Base-by-base conservation (phyloP, 1,284 basidiomycete genomes). In the Ganoderma multipileum region DNA sequence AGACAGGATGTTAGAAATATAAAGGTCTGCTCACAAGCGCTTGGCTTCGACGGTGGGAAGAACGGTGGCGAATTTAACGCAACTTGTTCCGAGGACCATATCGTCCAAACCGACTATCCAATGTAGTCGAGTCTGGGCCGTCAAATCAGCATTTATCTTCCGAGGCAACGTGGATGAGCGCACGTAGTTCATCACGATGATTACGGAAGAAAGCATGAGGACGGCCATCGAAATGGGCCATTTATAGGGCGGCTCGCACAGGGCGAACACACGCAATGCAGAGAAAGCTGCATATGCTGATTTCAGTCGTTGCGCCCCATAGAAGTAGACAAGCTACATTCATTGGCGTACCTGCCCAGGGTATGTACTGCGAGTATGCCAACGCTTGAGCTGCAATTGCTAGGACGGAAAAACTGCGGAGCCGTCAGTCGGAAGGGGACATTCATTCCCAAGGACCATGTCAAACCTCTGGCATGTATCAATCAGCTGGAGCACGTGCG, bases 171-270 rank as follows among this genome's bases (percentile, higher is more conserved):
- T n/a, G n/a, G 3, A 59, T n/a, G n/a, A n/a, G n/a, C 57, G 5
- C 33, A 59, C 57, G 38, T 38, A 59, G 36, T 59, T 59, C 57
- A 59, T 39, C 36, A 33, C 57, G 38, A 59, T 9, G 23, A 59
- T 59, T 4, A 59, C 33, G 57, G 38, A 59, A 12, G 57, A 59
- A 6, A 59, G 57, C n/a, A 23, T 23, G 36, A 59, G 36, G 57
- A 59, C 57, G 12, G n/a, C 5, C 12, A 59, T 39, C 3, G 57
- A 59, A 6, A 23, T 8, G 3, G 57, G 57, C 57, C 36, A 59
- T 39, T 36, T 59, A 6, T 59, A 59, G 20, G 57, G 11, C n/a
- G n/a, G 33, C n/a, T 23, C n/a, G 33, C 57, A 38, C n/a, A 59
- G 23, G 36, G 57, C 57, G 20, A 59, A 59, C 4, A 59, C 38